Evolutionary conservation across 2,329 filamentous ascomycete species (phyloP).

Genomic region (Zalaria obscura): DNA sequence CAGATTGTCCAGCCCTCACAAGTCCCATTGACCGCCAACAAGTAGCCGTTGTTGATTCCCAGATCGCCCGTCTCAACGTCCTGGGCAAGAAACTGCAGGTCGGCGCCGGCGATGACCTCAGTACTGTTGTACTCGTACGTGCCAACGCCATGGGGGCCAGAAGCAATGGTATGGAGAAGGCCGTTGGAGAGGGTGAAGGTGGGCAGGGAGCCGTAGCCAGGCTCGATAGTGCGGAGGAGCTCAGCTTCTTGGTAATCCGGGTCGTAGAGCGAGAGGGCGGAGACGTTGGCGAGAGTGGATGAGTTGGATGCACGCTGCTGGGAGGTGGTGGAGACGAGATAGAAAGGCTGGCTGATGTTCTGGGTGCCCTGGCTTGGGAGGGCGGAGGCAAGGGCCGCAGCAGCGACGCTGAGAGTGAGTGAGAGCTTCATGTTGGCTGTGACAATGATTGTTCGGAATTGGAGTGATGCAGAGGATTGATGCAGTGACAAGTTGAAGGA

Average conservation of each 20-base stretch:
- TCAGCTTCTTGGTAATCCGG: constrained; percentile 19
- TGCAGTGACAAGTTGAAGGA: too few species aligned
- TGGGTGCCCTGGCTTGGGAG: constrained; percentile 2
- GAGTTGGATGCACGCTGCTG: constrained; percentile 14
- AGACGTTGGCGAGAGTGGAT: constrained; percentile 19
- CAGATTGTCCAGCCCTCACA: constrained; percentile 26
- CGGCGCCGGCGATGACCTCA: constrained; percentile 11
- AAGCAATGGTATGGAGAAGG: constrained; percentile 17
- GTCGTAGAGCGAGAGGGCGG: constrained; percentile 24
- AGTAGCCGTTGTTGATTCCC: constrained; percentile 19
- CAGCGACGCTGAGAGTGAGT: not conserved
- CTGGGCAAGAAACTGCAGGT: constrained; percentile 20
- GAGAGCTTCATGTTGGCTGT: constrained; percentile 3
- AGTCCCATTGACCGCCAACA: constrained; percentile 22
- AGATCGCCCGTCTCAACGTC: constrained; percentile 18
- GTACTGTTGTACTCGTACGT: constrained; percentile 19
- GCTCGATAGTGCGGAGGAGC: constrained; percentile 22
- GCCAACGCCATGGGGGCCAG: constrained; percentile 15
- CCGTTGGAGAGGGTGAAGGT: constrained; percentile 22
- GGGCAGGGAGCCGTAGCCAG: constrained; percentile 24
- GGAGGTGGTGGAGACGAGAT: constrained; percentile 24
- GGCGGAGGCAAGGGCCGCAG: constrained; percentile 6
- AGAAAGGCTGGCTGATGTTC: constrained; percentile 15
- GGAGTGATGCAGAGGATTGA: too few species aligned
- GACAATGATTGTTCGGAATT: too few species aligned